Base-by-base conservation (phyloP, 352 stramenopile genomes). In the Globisporangium echinulatum region DNA sequence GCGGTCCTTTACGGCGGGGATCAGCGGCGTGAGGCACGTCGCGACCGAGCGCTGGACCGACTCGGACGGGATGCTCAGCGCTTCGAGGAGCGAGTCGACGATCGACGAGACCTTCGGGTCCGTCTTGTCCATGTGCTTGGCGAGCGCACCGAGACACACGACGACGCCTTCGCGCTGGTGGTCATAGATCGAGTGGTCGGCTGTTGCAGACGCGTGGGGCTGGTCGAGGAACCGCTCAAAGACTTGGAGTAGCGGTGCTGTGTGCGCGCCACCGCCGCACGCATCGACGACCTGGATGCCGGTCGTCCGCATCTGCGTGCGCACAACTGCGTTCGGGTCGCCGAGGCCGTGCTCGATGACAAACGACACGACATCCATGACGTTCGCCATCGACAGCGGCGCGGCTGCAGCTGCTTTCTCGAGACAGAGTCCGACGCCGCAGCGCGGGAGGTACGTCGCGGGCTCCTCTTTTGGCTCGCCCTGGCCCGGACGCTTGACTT, bases 11-110 rank as follows among this genome's bases (percentile, higher is more conserved):
- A 94, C 71, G 1, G 84, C 78, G 14, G 83, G 74, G 59, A 97
- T 91, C 39, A 98, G 71, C 36, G 92, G 88, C 17, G 85, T 85
- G 49, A 98, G 67, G 55, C 91, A 98, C 47, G 78, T 85, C 13
- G 94, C 87, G 0, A 98, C 88, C 5, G 94, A 96, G 37, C 87
- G 80, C 67, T 98, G 94, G 36, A 98, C 93, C 14, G 89, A 89
- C 64, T 98, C 94, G 7, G 89, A 96, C 17, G 95, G 95, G 52
- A 96, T 98, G 33, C 69, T 78, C 47, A 98, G 77, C 15, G 92
- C 75, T 60, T 96, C 86, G 13, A 97, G 54, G 9, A 98, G 74
- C 38, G 71, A 87, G 55, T 96, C 79, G 36, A 96, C 80, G 55
- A 96, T 97, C 42, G 69, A 84, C 13, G 82, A 77, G 3, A 98